Conservation (phyloP, 177 flowering plant genomes). For the Vitis hybrid region DNA sequence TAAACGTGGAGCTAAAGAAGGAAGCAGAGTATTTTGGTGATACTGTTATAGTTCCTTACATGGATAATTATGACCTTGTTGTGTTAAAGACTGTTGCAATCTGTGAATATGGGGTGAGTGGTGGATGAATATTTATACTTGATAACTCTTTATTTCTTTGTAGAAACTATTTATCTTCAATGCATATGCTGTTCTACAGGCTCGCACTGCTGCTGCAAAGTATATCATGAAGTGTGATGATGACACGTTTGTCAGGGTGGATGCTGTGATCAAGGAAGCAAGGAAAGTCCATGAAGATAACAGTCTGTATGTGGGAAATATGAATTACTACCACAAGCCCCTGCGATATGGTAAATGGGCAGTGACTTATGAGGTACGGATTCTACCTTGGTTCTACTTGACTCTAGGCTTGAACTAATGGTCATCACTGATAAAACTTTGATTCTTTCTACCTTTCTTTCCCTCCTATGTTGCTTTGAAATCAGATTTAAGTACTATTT, state of each 20-base stretch:
- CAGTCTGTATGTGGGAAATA: constrained; percentile 75
- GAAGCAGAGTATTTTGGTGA: constrained; percentile 90
- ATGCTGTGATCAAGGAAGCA: constrained; percentile 57
- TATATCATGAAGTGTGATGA: constrained; percentile 90
- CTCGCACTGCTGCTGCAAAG: constrained; percentile 55
- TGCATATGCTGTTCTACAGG: constrained; percentile 35
- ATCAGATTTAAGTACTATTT: no score
- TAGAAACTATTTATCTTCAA: constrained; percentile 2
- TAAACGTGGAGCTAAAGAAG: constrained; percentile 76
- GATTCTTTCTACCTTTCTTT: no score
- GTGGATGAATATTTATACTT: background rate
- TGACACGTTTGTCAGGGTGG: constrained; percentile 82
- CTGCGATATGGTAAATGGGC: constrained; percentile 92
- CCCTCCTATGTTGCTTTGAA: no score
- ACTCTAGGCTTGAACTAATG: no score
- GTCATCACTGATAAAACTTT: no score
- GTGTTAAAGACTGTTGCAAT: constrained; percentile 90
- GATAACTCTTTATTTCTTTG: background rate
- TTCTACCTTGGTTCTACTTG: background rate
- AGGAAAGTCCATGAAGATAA: constrained; percentile 41
- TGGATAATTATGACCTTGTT: constrained; percentile 89
- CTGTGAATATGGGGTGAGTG: constrained; percentile 87
- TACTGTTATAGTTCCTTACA: constrained; percentile 80
- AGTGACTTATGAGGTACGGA: constrained; percentile 78
- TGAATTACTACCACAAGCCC: constrained; percentile 83